Base-by-base conservation (phyloP, 2,329 filamentous ascomycete species). In the Aureobasidium sp. region DNA sequence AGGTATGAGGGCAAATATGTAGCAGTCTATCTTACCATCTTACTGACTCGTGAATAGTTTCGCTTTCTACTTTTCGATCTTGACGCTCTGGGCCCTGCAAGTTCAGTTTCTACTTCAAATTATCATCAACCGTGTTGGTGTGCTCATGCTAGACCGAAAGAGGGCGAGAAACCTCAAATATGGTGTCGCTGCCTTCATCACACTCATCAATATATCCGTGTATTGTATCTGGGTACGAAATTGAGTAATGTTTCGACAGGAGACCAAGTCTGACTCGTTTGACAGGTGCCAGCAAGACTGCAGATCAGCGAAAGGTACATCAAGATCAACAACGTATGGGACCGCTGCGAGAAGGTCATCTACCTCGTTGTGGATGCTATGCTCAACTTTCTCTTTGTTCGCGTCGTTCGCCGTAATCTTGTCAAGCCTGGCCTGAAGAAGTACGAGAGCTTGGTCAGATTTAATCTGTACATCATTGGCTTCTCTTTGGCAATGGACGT, bases 401-500 rank as follows among this genome's bases (percentile, higher is more conserved):
- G 66, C 65, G 74, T 67, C 3, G 79, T 82, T 39, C 77, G 79
- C 64, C 69, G 71, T 3, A 74, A 78, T 3, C 75, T 83, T 0
- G 71, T 82, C 13, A 72, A 75, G 41, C 77, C 81, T 49, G 78
- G 77, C 1, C 69, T 82, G 4, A 75, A 75, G 9, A 82, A 82
- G 64, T 82, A 83, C 66, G 73, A 77, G 62, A 75, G 75, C 5
- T 73, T 82, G 0, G 75, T 81, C 3, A 71, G 70, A 10, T 82
- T 82, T 70, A 83, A 82, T 54, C 74, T 78, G 32, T 74, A 74
- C 48, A 76, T 82, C 25, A 79, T 82, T 67, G 32, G 76, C 3
- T 53, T 83, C 0, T 82, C 80, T 0, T 71, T 82, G 7, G 67
- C 74, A 1, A 80, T 82, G 77, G 81, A 82, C 63, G 72, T 61